Percentiles rank a stretch among this genome's conserved stretches.
Evolutionary conservation across 129 eudicot genomes (phyloP).

Genomic region (Heracleum sosnowskyi): DNA sequence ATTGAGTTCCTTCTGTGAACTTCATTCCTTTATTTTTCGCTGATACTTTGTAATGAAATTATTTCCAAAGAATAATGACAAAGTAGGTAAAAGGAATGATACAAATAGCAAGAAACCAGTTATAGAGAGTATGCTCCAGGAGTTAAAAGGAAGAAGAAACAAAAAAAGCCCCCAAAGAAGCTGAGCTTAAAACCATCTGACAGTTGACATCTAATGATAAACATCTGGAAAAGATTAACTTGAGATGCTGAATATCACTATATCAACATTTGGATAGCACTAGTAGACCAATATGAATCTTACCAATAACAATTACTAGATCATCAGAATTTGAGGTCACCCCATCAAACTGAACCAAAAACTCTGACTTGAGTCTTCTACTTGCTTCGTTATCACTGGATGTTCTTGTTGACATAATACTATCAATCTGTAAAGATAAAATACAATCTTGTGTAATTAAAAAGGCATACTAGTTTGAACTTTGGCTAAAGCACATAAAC

Average conservation of each 20-base stretch:
- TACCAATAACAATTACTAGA: conserved; percentile 86
- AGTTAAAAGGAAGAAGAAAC: background rate
- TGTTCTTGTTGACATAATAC: conserved; percentile 93
- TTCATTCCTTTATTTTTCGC: background rate
- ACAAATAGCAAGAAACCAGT: background rate
- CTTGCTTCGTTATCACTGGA: conserved; percentile 96
- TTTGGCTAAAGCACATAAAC: background rate
- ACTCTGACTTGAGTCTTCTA: conserved; percentile 95
- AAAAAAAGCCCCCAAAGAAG: background rate
- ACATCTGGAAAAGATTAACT: background rate
- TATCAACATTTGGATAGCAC: background rate
- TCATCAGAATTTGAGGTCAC: conserved; percentile 78
- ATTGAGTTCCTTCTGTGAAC: background rate
- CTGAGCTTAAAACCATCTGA: background rate
- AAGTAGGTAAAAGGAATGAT: background rate
- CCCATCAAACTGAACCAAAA: conserved; percentile 97
- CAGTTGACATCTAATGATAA: background rate
- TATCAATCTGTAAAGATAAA: conserved; percentile 59
- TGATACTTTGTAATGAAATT: background rate
- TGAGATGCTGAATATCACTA: background rate
- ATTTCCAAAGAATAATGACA: background rate
- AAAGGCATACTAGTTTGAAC: background rate
- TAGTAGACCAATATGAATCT: conserved; percentile 14
- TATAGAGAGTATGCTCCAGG: background rate
- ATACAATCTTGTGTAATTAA: background rate